A percentile compares a stretch with the other conserved stretches of the same genome.
These are phyloP conservation scores for Lepidopterella palustris DNA, from an alignment of 495 filamentous ascomycete species.

Conservation along the genomic window DNA sequence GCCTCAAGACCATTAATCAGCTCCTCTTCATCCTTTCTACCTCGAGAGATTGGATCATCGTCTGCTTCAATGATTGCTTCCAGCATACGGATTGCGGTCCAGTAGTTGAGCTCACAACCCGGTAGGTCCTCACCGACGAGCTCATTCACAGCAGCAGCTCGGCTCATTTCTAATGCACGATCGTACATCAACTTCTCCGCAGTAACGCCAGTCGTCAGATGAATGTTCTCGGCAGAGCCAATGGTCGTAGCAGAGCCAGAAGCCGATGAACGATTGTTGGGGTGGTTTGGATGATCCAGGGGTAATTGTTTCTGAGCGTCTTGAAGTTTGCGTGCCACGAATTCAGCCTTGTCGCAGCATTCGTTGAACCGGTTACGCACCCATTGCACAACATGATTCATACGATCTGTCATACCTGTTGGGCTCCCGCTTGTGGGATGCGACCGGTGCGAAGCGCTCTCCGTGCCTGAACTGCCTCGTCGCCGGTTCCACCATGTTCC, in stretches of 20 bases:
- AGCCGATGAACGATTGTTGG: slow-evolving; percentile 59
- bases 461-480: slow-evolving; percentile 8
- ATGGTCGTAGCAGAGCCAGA: slow-evolving; percentile 39
- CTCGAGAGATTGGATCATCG: slow-evolving; percentile 46
- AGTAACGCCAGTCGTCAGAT: slow-evolving; percentile 70
- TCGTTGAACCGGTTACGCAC: slow-evolving; percentile 91
- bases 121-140: slow-evolving; percentile 81
- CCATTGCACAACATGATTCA: slow-evolving; percentile 95
- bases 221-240: slow-evolving; percentile 56
- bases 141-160: slow-evolving; percentile 88
- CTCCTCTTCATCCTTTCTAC: slow-evolving; percentile 33
- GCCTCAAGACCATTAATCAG: slow-evolving; percentile 36
- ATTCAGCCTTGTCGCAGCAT: slow-evolving; percentile 87
- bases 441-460: slow-evolving; percentile 45
- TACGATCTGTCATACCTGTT: slow-evolving; percentile 55
- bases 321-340: slow-evolving; percentile 78
- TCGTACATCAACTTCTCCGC: slow-evolving; percentile 98
- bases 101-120: slow-evolving; percentile 88
- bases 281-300: slow-evolving; percentile 77
- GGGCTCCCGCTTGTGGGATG: slow-evolving; percentile 40
- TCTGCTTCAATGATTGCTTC: slow-evolving; percentile 89
- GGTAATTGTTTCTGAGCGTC: slow-evolving; percentile 83
- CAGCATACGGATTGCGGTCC: slow-evolving; percentile 85
- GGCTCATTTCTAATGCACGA: slow-evolving; percentile 92
- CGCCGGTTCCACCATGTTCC: slow-evolving; percentile 83